These are phyloP conservation scores for Dactylellina leptospora DNA, from an alignment of 2,329 filamentous ascomycete genomes.

Conservation along the genomic window DNA sequence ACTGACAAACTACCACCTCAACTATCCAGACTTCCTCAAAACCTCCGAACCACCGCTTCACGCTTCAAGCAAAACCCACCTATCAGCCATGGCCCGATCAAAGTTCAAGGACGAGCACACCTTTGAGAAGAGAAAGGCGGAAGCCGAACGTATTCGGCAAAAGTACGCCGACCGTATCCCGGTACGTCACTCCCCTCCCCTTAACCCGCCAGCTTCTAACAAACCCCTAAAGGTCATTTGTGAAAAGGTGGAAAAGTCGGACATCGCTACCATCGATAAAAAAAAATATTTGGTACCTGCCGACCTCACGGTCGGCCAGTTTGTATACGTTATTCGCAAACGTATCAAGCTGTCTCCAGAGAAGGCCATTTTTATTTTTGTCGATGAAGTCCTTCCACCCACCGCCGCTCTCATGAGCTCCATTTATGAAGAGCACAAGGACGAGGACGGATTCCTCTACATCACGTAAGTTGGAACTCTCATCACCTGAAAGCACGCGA, in stretches of 20 bases:
- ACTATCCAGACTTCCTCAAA: conserved; percentile 49
- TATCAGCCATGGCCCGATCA: conserved; percentile 79
- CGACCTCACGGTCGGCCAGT: conserved; percentile 97
- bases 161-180: conserved; percentile 99
- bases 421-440: conserved; percentile 99
- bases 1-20: conserved; percentile 43
- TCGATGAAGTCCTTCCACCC: conserved; percentile 95
- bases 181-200: conserved; percentile 68
- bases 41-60: conserved; percentile 51
- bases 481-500: background rate
- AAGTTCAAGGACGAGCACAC: conserved; percentile 99
- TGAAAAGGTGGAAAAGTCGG: conserved; percentile 99
- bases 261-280: conserved; percentile 99
- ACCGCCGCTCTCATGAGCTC: conserved; percentile 98
- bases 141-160: conserved; percentile 98
- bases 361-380: conserved; percentile 99
- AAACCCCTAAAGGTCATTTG: conserved; percentile 80
- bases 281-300: conserved; percentile 99
- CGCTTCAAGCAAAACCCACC: conserved; percentile 55
- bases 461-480: conserved; percentile 75
- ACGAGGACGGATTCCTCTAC: conserved; percentile 81
- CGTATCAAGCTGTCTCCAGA: conserved; percentile 99
- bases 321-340: conserved; percentile 99
- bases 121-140: conserved; percentile 99
- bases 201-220: conserved; percentile 54